phyloP scores from a whole-genome alignment of 495 filamentous ascomycete genomes.

The Aspergillus bridgeri region DNA sequence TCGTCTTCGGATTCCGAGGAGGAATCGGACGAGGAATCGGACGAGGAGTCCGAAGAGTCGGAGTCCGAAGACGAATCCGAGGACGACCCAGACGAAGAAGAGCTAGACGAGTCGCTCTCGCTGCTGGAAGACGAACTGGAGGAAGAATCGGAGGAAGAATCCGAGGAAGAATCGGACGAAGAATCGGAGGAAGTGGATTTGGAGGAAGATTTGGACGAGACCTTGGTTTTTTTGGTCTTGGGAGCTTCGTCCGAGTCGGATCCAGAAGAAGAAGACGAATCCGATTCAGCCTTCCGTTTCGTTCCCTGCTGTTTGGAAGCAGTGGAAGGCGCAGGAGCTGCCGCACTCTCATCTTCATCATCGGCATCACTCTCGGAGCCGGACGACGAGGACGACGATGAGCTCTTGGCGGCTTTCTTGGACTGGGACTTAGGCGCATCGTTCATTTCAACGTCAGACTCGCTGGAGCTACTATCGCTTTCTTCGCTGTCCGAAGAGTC shows the following conservation, averaged over 20 bases:
- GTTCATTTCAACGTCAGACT: slow-evolving; percentile 58
- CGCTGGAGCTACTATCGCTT: slow-evolving; percentile 33
- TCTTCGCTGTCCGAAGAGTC: slow-evolving; percentile 29
- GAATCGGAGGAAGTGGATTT: slow-evolving; percentile 30
- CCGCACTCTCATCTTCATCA: slow-evolving; percentile 52
- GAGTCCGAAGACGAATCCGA: slow-evolving; percentile 24
- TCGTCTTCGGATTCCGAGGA: slow-evolving; percentile 39
- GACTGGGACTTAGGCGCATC: slow-evolving; percentile 41
- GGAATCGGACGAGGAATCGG: slow-evolving; percentile 31
- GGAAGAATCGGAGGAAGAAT: slow-evolving; percentile 17
- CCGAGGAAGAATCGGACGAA: slow-evolving; percentile 20
- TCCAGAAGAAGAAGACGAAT: slow-evolving; percentile 35
- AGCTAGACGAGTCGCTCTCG: slow-evolving; percentile 22
- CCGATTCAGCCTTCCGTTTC: slow-evolving; percentile 65
- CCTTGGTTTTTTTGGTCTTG: too few relatives aligned
- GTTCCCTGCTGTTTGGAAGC: slow-evolving; percentile 36
- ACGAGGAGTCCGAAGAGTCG: slow-evolving; percentile 21
- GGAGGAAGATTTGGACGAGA: slow-evolving; percentile 23
- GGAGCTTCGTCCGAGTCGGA: too few relatives aligned
- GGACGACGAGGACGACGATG: slow-evolving; percentile 44
- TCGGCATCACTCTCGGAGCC: slow-evolving; percentile 62
- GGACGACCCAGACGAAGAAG: slow-evolving; percentile 19
- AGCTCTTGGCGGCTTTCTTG: slow-evolving; percentile 24
- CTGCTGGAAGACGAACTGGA: too few relatives aligned
- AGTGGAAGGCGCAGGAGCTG: slow-evolving; percentile 26